Evolutionary conservation across 352 stramenopile species (phyloP).

Genomic region (Phytophthora quininea): DNA sequence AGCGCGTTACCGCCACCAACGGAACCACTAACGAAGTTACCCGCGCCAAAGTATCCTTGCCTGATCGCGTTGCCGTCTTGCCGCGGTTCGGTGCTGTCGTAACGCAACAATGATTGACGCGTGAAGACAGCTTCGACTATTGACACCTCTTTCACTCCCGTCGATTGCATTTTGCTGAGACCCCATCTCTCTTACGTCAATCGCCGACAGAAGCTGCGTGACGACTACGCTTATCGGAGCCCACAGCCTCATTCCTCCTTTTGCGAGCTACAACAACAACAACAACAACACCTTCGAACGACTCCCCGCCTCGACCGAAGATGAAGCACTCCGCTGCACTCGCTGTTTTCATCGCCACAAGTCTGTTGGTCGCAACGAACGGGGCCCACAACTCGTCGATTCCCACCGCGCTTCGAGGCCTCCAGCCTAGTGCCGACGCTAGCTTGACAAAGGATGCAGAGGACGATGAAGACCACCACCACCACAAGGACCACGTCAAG

Average conservation of each 20-base stretch:
- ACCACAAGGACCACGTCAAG: constrained; percentile 14
- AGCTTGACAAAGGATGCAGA: constrained; percentile 3
- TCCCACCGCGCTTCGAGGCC: constrained; percentile 9
- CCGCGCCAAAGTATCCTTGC: too few relatives aligned
- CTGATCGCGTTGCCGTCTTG: too few relatives aligned
- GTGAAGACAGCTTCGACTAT: too few relatives aligned
- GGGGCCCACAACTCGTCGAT: constrained; percentile 5
- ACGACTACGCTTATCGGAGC: not conserved
- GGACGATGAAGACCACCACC: constrained; percentile 12
- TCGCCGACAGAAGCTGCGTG: not conserved
- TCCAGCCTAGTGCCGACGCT: constrained; percentile 12
- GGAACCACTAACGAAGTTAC: too few relatives aligned
- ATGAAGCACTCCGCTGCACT: constrained; percentile 26
- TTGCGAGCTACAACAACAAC: not conserved
- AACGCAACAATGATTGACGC: too few relatives aligned
- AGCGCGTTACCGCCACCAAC: not conserved
- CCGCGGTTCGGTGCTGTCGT: too few relatives aligned
- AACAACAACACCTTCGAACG: not conserved
- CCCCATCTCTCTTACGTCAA: constrained; percentile 5
- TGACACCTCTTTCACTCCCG: too few relatives aligned
- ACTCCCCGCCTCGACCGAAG: not conserved
- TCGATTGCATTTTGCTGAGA: too few relatives aligned
- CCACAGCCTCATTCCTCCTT: not conserved
- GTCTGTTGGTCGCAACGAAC: constrained; percentile 16
- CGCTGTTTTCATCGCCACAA: constrained; percentile 17